phyloP scores from a whole-genome alignment of 176 grass and related monocot species.

The Poa pratensis region DNA sequence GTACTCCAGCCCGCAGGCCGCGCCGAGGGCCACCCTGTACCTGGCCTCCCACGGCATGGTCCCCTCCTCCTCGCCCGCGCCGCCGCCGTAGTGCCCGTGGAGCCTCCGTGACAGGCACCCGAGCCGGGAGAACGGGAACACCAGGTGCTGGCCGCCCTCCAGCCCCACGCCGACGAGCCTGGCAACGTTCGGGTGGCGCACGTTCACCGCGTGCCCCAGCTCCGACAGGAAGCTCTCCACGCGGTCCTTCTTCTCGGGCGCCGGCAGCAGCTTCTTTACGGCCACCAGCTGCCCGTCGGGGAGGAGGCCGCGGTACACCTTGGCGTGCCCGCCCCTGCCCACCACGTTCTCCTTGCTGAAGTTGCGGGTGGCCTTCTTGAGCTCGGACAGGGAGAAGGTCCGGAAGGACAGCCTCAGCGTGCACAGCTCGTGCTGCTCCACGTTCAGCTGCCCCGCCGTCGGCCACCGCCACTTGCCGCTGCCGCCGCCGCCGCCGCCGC shows the following conservation, averaged over 20 bases:
- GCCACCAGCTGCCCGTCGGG: slow-evolving; percentile 65
- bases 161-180: slow-evolving; percentile 68
- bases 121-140: slow-evolving; percentile 64
- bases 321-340: slow-evolving; percentile 67
- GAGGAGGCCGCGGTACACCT: slow-evolving; percentile 71
- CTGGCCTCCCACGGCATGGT: slow-evolving; percentile 60
- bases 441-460: background rate
- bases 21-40: slow-evolving; percentile 58
- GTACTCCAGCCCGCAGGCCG: slow-evolving; percentile 71
- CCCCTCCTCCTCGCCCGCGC: background rate
- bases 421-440: slow-evolving; percentile 26
- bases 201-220: slow-evolving; percentile 66
- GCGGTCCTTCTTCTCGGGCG: slow-evolving; percentile 31
- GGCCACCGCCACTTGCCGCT: slow-evolving; percentile 21
- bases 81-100: slow-evolving; percentile 27
- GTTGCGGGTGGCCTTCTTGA: slow-evolving; percentile 62
- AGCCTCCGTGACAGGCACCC: slow-evolving; percentile 75
- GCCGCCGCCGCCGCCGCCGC: slow-evolving; percentile 23
- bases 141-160: slow-evolving; percentile 83
- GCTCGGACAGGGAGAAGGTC: slow-evolving; percentile 65
- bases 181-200: slow-evolving; percentile 75
- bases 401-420: slow-evolving; percentile 27
- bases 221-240: slow-evolving; percentile 75
- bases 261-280: slow-evolving; percentile 59
- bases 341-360: slow-evolving; percentile 72